These are phyloP conservation scores for Clavariopsis aquatica DNA, from an alignment of 495 filamentous ascomycete genomes.

Conservation along the genomic window DNA sequence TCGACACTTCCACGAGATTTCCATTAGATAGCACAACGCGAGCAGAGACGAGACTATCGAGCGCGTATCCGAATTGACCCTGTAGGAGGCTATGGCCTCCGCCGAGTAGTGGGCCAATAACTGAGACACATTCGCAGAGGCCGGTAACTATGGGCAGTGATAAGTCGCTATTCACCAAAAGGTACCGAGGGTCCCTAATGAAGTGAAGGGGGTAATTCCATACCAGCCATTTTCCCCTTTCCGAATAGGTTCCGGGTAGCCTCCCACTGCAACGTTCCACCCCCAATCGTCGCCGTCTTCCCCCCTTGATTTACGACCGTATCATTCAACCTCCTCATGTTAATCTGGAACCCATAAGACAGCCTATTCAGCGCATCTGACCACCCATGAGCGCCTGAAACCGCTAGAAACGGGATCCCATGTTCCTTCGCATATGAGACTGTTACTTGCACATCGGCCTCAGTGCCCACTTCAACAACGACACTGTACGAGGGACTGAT, in stretches of 20 bases:
- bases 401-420: slow-evolving; percentile 16
- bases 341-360: slow-evolving; percentile 8
- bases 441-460: slow-evolving; percentile 14
- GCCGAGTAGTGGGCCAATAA: slow-evolving; percentile 16
- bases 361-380: neutral
- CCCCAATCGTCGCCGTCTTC: slow-evolving; percentile 14
- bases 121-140: slow-evolving; percentile 9
- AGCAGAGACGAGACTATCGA: slow-evolving; percentile 62
- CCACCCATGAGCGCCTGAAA: slow-evolving; percentile 18
- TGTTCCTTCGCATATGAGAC: slow-evolving; percentile 2
- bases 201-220: neutral
- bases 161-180: neutral
- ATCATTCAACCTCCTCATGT: slow-evolving; percentile 9
- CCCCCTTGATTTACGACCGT: neutral
- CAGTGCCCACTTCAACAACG: slow-evolving; percentile 15
- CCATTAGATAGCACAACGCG: slow-evolving; percentile 66
- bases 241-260: neutral
- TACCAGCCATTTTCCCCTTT: slow-evolving; percentile 17
- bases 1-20: slow-evolving; percentile 48
- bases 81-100: slow-evolving; percentile 17
- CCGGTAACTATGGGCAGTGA: slow-evolving; percentile 2
- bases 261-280: slow-evolving; percentile 10
- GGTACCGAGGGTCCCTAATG: too few relatives aligned
- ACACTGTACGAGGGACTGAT: slow-evolving; percentile 8
- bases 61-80: slow-evolving; percentile 50